Evolutionary conservation across 1,284 basidiomycete genomes (phyloP).

Genomic region (Inonotus hispidus): DNA sequence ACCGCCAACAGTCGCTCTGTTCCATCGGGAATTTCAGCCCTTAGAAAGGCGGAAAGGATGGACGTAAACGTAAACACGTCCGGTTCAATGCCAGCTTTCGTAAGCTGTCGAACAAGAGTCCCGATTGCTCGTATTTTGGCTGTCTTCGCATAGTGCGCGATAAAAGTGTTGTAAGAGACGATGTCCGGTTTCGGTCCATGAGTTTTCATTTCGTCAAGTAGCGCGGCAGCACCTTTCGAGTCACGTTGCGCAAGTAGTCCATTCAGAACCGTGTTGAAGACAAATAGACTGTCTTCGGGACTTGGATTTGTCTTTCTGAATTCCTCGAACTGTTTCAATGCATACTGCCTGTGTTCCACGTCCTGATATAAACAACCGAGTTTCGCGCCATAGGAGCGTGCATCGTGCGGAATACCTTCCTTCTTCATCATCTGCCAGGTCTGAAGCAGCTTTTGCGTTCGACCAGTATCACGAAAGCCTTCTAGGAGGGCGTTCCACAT

Average conservation of each 20-base stretch:
- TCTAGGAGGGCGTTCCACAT: constrained; percentile 65
- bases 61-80: constrained; percentile 81
- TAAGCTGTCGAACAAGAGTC: constrained; percentile 49
- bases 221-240: constrained; percentile 37
- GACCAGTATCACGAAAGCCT: constrained; percentile 45
- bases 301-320: constrained; percentile 35
- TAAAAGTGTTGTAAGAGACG: constrained; percentile 73
- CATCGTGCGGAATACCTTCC: constrained; percentile 46
- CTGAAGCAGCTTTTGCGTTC: constrained; percentile 40
- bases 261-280: constrained; percentile 63
- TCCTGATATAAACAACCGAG: constrained; percentile 50
- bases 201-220: constrained; percentile 46
- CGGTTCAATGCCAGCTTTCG: constrained; percentile 47
- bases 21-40: constrained; percentile 61
- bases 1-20: constrained; percentile 54
- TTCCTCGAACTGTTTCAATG: constrained; percentile 43
- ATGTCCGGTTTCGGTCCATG: constrained; percentile 60
- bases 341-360: constrained; percentile 37
- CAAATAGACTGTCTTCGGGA: constrained; percentile 29
- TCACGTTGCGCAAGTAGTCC: constrained; percentile 47
- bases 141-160: constrained; percentile 57
- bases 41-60: constrained; percentile 68
- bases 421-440: constrained; percentile 59
- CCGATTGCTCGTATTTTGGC: constrained; percentile 55
- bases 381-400: constrained; percentile 54